Base-by-base conservation (phyloP, 2,329 filamentous ascomycete species). In the Xylariaceae sp. region DNA sequence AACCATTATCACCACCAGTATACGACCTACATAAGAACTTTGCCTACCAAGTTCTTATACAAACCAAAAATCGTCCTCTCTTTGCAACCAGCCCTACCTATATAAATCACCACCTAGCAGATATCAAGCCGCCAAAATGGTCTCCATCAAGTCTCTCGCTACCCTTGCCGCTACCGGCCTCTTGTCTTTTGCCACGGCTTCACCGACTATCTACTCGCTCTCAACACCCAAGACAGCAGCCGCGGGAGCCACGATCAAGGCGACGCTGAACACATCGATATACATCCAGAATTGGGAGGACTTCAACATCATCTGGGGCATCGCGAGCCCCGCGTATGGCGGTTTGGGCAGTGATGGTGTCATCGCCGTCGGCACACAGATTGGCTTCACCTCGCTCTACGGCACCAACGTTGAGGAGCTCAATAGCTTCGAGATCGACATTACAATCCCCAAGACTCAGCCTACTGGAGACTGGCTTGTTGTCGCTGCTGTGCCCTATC, bases 261-360 rank as follows among this genome's bases (percentile, higher is more conserved):
- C 49, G 12, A 62, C 54, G 7, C 43, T 66, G 17, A 44, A 43
- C 29, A 61, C 61, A 14, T 42, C 57, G 17, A 59, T 57, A 51
- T 65, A 64, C 58, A 47, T 60, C 33, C 61, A 65, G 57, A 66
- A 66, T 58, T 64, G 52, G 54, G 53, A 60, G 42, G 63, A 66
- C 54, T 65, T 57, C 49, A 47, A 56, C 37, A 59, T 66, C 45
- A 42, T 61, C 32, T 66, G 60, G 60, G 63, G 59, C 2, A 22
- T 65, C 14, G 23, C 49, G 3, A 39, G 53, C 10, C 39, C 43
- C 7, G n/a, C n/a, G 17, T 38, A 22, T 20, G 41, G 40, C 16
- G 22, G 33, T 42, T 19, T 42, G 22, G 40, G 45, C 50, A 44
- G 50, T 49, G 48, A 51, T 44, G 54, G 53, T 29, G 21, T 33